Evolutionary conservation across 108 stramenopile genomes (phyloP), one percentile per base, ranked within the genome.

Genomic region (Parmales sp.): DNA sequence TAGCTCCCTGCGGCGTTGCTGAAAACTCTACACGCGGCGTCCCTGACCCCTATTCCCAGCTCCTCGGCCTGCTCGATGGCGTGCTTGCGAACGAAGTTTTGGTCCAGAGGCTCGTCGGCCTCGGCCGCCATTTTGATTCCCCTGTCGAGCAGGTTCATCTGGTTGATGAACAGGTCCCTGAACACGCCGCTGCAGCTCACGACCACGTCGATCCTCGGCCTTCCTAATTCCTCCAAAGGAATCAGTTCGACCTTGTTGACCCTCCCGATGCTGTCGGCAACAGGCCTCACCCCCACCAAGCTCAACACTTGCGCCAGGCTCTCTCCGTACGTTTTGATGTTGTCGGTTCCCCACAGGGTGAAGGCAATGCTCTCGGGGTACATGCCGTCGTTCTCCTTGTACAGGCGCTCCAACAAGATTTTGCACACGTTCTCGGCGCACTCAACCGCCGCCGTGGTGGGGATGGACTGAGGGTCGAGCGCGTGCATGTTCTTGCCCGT

Each of bases 91-190:
- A 96, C 95, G 72, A 90, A 96, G 81, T 94, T 96, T 80, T 69
- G 71, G 1, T 96, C 91, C 8, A 79, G 63, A 5, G 91, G 92
- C 69, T 96, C 95, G 71, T 96, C 93, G 8, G 93, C 92, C 81
- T 96, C 95, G 20, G 95, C 95, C 2, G 95, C 95, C 89, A 96
- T 86, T 86, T 96, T 96, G 78, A 96, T 91, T 48, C 90, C 95
- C 50, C 95, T 83, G 83, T 96, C 95, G 77, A 96, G 90, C 67
- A 96, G 76, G 82, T 96, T 96, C 95, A 96, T 96, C 79, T 96
- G 95, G 88, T 96, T 96, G 87, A 96, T 96, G 90, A 96, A 96
- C 20, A 96, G 80, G 77, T 96, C 95, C 67, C 95, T 90, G 92
- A 96, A 96, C 45, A 96, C 95, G 51, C 95, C 95, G 31, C 93